phyloP scores from a whole-genome alignment of 176 grass and related monocot species.

The Alloteropsis semialata region DNA sequence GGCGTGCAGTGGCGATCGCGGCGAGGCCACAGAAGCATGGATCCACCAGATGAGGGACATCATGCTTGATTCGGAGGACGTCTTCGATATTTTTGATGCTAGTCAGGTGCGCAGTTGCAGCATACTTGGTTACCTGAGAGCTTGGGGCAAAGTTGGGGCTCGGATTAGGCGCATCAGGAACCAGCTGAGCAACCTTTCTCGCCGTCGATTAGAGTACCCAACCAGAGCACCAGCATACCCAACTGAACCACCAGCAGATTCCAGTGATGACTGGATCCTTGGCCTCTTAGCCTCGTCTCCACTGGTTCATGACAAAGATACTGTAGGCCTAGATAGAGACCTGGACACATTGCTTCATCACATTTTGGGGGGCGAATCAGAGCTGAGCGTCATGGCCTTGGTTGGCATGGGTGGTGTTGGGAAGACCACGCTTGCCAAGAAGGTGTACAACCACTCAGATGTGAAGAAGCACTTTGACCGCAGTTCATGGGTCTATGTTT shows the following conservation, averaged over 20 bases:
- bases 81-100: slow-evolving; percentile 17
- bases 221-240: background rate
- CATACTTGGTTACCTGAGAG: background rate
- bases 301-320: slow-evolving; percentile 29
- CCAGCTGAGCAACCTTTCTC: slow-evolving; percentile 14
- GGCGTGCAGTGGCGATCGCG: background rate
- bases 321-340: slow-evolving; percentile 29
- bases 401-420: slow-evolving; percentile 47
- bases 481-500: slow-evolving; percentile 37
- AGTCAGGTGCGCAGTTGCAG: background rate
- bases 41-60: slow-evolving; percentile 29
- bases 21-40: slow-evolving; percentile 25
- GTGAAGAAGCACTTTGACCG: slow-evolving; percentile 36
- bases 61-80: slow-evolving; percentile 17
- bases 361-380: background rate
- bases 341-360: background rate
- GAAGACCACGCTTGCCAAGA: slow-evolving; percentile 52
- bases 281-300: slow-evolving; percentile 30
- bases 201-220: slow-evolving; percentile 12
- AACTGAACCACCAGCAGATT: background rate
- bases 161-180: slow-evolving; percentile 23
- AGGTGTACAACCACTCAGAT: slow-evolving; percentile 28
- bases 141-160: background rate
- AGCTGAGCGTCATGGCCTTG: slow-evolving; percentile 27
- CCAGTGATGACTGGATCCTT: background rate